These are phyloP conservation scores for Colletotrichum sansevieriae DNA, from an alignment of 2,329 filamentous ascomycete genomes.

Conservation along the genomic window DNA sequence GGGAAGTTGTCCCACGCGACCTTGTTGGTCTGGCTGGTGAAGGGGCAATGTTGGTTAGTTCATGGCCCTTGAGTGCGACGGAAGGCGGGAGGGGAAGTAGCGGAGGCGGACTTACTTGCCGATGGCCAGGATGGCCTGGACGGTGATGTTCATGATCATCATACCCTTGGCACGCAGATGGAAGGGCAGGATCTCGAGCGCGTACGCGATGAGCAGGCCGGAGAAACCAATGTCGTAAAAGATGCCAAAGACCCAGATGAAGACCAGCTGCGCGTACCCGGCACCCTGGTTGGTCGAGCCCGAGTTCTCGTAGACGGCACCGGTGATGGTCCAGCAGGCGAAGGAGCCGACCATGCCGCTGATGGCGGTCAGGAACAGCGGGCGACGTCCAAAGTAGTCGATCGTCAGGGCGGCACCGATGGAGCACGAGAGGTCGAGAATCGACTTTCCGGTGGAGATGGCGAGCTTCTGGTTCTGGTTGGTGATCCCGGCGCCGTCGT, in stretches of 20 bases:
- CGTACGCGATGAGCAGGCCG: slow-evolving; percentile 68
- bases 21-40: slow-evolving; percentile 69
- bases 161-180: slow-evolving; percentile 69
- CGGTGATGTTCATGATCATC: slow-evolving; percentile 74
- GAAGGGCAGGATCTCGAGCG: slow-evolving; percentile 71
- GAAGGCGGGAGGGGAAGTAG: not conserved
- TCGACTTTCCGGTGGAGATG: slow-evolving; percentile 68
- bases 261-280: slow-evolving; percentile 67
- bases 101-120: slow-evolving; percentile 62
- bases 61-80: not conserved
- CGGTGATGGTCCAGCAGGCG: slow-evolving; percentile 64
- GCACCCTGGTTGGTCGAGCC: slow-evolving; percentile 57
- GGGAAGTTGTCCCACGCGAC: slow-evolving; percentile 72
- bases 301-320: slow-evolving; percentile 65
- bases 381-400: slow-evolving; percentile 65
- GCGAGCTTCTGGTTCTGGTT: slow-evolving; percentile 68
- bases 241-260: slow-evolving; percentile 71
- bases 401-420: slow-evolving; percentile 65
- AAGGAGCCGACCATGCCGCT: slow-evolving; percentile 63
- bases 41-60: slow-evolving; percentile 10
- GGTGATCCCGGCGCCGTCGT: slow-evolving; percentile 71
- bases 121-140: slow-evolving; percentile 72
- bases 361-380: slow-evolving; percentile 65
- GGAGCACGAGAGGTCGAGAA: slow-evolving; percentile 70
- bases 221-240: slow-evolving; percentile 73